Base-by-base conservation (phyloP, 2,329 filamentous ascomycete genomes). In the Oidium heveae region DNA sequence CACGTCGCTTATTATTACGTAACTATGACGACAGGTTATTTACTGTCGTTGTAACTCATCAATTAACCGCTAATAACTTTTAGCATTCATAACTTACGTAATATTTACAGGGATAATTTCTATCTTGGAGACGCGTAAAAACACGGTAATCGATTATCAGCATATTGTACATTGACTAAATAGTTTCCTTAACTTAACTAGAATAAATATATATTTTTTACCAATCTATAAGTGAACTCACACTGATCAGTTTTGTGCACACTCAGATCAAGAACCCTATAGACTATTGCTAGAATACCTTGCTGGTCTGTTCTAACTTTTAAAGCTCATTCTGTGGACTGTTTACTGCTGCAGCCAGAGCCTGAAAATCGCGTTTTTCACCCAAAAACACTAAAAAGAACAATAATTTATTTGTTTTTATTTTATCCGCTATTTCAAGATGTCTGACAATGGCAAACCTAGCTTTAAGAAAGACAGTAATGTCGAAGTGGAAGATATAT, bases 321-420 rank as follows among this genome's bases (percentile, higher is more conserved):
- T 34, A 52, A n/a, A 52, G 49, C 49, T 36, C 49, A 52, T 37
- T 24, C 33, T 52, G 49, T 52, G 49, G 49, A 52, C 49, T 24
- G 49, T 52, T 52, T 24, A 52, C 49, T 52, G 49, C 49, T 52
- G 20, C 49, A 52, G 32, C 49, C 49, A 52, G 33, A 52, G 49
- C 15, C 18, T 20, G 49, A n/a, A 33, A 52, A 39, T 20, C 32
- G 33, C 33, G 49, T 36, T 32, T 28, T 50, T 50, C 24, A 1
- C 22, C 16, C 16, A 43, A 43, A n/a, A 28, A 16, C 15, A n/a
- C 15, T 15, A 16, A 49, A 49, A 49, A 20, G 24, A 20, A 16
- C 4, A 52, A 52, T 4, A 34, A 12, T 15, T 37, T 5, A 34
- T 15, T 24, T 47, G n/a, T 8, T 20, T 18, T 5, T 47, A 13